phyloP scores from a whole-genome alignment of 179 eudicot genomes.

The Spergularia azorica region DNA sequence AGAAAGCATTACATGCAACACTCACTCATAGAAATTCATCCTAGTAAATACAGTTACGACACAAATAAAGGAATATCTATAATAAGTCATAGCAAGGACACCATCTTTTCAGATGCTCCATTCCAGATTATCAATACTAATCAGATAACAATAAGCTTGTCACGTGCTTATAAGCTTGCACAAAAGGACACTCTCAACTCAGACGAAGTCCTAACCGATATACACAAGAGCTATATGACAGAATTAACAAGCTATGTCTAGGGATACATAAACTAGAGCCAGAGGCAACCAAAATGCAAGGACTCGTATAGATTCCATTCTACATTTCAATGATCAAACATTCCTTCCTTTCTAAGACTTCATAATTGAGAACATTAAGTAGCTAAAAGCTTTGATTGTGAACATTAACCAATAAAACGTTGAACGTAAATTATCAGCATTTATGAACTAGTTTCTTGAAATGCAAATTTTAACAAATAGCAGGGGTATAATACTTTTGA shows the following conservation, averaged over 20 bases:
- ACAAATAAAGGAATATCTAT: neutral
- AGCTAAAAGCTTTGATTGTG: neutral
- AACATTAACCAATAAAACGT: neutral
- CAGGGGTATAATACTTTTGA: neutral
- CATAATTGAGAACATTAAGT: neutral
- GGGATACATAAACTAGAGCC: no score
- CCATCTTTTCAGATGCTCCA: neutral
- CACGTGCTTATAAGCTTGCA: constrained; percentile 15
- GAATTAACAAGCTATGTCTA: neutral
- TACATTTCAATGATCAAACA: neutral
- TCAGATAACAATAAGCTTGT: neutral
- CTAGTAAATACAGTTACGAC: neutral
- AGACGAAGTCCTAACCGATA: constrained; percentile 7
- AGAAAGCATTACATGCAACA: constrained; percentile 4
- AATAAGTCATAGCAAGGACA: constrained; percentile 1
- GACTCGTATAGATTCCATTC: no score
- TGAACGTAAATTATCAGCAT: neutral
- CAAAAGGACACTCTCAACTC: constrained; percentile 7
- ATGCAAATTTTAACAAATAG: neutral
- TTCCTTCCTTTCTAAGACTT: neutral
- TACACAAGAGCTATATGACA: neutral
- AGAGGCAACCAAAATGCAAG: no score
- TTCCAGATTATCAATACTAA: neutral
- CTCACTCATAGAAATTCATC: neutral
- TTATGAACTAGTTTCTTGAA: neutral